phyloP scores from a whole-genome alignment of 257 asterid species.

The Craterostigma plantagineum region DNA sequence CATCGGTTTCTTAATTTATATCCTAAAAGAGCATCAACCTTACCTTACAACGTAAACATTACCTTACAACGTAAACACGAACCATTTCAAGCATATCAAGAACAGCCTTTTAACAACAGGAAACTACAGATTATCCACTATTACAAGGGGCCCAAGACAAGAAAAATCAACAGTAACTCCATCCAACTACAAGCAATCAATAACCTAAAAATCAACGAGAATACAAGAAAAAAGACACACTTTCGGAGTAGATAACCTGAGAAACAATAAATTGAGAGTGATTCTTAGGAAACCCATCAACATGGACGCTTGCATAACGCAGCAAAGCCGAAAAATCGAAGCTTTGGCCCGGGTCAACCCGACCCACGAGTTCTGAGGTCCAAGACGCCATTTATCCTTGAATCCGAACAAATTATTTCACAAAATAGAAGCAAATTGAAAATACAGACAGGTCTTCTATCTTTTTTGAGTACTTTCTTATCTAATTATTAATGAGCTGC shows the following conservation, averaged over 20 bases:
- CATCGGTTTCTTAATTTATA: no score
- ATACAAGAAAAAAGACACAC: neutral
- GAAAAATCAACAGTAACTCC: neutral
- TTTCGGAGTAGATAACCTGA: slow-evolving; percentile 31
- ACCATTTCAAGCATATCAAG: no score
- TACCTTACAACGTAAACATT: no score
- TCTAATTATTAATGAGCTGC: no score
- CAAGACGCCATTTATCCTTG: slow-evolving; percentile 26
- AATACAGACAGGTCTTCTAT: no score
- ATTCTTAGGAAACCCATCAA: slow-evolving; percentile 49
- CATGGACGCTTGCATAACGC: slow-evolving; percentile 37
- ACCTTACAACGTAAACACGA: no score
- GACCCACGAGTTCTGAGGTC: slow-evolving; percentile 53
- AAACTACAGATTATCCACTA: no score
- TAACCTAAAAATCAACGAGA: neutral
- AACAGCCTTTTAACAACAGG: no score
- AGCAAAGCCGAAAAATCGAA: slow-evolving; percentile 41
- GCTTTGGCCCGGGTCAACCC: slow-evolving; percentile 49
- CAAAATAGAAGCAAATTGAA: no score
- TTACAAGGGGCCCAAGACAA: neutral
- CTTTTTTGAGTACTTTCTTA: no score
- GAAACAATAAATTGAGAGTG: slow-evolving; percentile 37
- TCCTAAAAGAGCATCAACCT: no score
- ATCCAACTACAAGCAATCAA: neutral
- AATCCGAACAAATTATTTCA: no score